These are phyloP conservation scores for Nidula microcarpa DNA, from an alignment of 768 basidiomycete species.

Conservation along the genomic window DNA sequence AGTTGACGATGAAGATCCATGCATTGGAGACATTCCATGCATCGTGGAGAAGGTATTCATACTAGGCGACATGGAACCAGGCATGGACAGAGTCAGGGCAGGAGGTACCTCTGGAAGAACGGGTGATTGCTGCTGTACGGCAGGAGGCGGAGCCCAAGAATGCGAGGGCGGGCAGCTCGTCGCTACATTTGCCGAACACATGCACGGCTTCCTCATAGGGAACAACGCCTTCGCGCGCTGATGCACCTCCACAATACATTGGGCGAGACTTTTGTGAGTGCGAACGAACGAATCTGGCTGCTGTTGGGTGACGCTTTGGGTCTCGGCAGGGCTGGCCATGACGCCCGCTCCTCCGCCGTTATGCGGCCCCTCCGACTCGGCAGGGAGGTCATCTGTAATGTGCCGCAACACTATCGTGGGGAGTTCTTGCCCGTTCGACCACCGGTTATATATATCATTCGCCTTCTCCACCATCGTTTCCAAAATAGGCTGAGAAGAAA, in stretches of 20 bases:
- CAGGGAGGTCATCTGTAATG: slow-evolving; percentile 22
- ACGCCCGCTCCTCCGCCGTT: neutral
- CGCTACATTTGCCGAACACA: slow-evolving; percentile 25
- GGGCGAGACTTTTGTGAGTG: slow-evolving; percentile 38
- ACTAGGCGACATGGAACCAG: neutral
- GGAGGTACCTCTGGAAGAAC: slow-evolving; percentile 31
- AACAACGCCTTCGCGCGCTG: slow-evolving; percentile 38
- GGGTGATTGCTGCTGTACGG: slow-evolving; percentile 24
- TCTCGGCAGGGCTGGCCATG: slow-evolving; percentile 1
- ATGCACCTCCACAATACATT: slow-evolving; percentile 46
- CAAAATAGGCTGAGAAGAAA: slow-evolving; percentile 33
- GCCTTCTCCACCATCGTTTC: slow-evolving; percentile 50
- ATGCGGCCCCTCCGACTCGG: slow-evolving; percentile 10
- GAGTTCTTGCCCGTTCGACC: slow-evolving; percentile 42
- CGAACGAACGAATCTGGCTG: slow-evolving; percentile 33
- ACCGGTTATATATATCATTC: slow-evolving; percentile 44
- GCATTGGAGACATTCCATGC: neutral
- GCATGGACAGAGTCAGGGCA: slow-evolving; percentile 2
- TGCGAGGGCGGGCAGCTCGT: slow-evolving; percentile 37
- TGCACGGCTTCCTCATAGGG: slow-evolving; percentile 41
- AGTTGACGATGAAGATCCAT: neutral
- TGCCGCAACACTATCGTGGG: slow-evolving; percentile 38
- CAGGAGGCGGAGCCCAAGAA: slow-evolving; percentile 41
- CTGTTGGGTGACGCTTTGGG: slow-evolving; percentile 13
- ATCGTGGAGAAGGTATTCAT: neutral